Evolutionary conservation across 1,284 basidiomycete genomes (phyloP).

Genomic region (Ceratobasidium sp.): DNA sequence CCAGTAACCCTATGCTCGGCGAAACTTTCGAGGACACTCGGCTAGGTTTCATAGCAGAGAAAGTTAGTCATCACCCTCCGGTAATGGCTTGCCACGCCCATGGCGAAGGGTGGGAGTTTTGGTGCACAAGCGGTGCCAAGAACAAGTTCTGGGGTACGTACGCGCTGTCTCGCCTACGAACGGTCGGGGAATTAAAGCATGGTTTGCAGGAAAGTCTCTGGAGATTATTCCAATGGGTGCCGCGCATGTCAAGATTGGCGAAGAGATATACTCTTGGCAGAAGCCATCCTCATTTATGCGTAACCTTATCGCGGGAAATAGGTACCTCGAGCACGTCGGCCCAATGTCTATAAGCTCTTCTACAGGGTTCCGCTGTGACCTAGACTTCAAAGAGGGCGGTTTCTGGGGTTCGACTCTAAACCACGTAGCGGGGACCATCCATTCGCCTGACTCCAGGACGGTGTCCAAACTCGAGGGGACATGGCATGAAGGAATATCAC

Average conservation of each 20-base stretch:
- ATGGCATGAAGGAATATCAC: slow-evolving; percentile 79
- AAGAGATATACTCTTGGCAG: slow-evolving; percentile 74
- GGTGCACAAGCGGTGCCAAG: slow-evolving; percentile 73
- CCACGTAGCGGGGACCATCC: slow-evolving; percentile 68
- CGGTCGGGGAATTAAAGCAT: slow-evolving; percentile 46
- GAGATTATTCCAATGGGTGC: slow-evolving; percentile 81
- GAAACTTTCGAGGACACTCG: slow-evolving; percentile 87
- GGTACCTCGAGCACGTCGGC: slow-evolving; percentile 84
- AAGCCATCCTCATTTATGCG: slow-evolving; percentile 87
- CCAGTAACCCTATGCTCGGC: slow-evolving; percentile 83
- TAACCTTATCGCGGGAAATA: slow-evolving; percentile 87
- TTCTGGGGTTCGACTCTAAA: slow-evolving; percentile 79
- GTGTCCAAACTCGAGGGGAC: slow-evolving; percentile 74
- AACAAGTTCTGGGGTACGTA: slow-evolving; percentile 86
- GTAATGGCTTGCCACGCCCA: slow-evolving; percentile 85
- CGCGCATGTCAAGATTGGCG: slow-evolving; percentile 67
- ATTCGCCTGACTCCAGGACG: slow-evolving; percentile 60
- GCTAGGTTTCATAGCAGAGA: slow-evolving; percentile 80
- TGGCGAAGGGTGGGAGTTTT: slow-evolving; percentile 75
- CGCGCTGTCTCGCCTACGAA: slow-evolving; percentile 37
- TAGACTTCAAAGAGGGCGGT: slow-evolving; percentile 84
- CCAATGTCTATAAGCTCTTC: slow-evolving; percentile 74
- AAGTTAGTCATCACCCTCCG: slow-evolving; percentile 82
- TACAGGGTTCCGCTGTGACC: slow-evolving; percentile 63
- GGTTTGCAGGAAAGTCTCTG: slow-evolving; percentile 72